Base-by-base conservation (phyloP, 495 filamentous ascomycete genomes). In the Aspergillus ellipticus region DNA sequence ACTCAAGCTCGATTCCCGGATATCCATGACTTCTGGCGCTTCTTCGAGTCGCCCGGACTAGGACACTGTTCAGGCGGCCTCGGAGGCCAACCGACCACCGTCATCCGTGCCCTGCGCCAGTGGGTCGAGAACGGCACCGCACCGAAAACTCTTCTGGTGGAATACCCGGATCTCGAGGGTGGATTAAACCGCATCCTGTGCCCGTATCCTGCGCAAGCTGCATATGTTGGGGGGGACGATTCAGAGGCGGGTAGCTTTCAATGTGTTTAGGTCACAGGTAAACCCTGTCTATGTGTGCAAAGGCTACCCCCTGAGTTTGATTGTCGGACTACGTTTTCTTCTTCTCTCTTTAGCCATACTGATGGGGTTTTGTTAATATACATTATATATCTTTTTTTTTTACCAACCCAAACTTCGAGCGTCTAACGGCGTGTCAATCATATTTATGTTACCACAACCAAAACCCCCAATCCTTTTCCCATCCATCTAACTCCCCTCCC, bases 31-130 rank as follows among this genome's bases (percentile, higher is more conserved):
- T 63, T 54, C 33, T 66, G 59, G 39, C 64, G 64, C 13, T 56
- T 59, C 16, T 63, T 66, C 45, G 46, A 61, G 19, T 52, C 56
- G 1, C 64, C 64, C 2, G 64, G 64, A 4, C 56, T 59, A 1
- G 58, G 49, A 13, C 64, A 66, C 39, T 63, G 64, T 39, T 47
- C 46, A 26, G 53, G 58, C 15, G 51, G 55, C 0, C 49, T 22
- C 3, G 62, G 62, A 0, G 21, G 57, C 9, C 58, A 65, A 17
- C 62, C 58, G 3, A 55, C 51, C 9, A 57, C 47, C 3, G 57
- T 52, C 20, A 49, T 59, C 35, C 28, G 59, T 6, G 55, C 59
- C 9, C 48, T 64, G 24, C 29, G 52, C 15, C 15, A 33, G 5
- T 64, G 61, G 61, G 61, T 64, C 17, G 61, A 64, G n/a, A 54